Evolutionary conservation across 2,329 filamentous ascomycete species (phyloP), one percentile per base, ranked within the genome.

Genomic region (Phaeophleospora eucalypticola): DNA sequence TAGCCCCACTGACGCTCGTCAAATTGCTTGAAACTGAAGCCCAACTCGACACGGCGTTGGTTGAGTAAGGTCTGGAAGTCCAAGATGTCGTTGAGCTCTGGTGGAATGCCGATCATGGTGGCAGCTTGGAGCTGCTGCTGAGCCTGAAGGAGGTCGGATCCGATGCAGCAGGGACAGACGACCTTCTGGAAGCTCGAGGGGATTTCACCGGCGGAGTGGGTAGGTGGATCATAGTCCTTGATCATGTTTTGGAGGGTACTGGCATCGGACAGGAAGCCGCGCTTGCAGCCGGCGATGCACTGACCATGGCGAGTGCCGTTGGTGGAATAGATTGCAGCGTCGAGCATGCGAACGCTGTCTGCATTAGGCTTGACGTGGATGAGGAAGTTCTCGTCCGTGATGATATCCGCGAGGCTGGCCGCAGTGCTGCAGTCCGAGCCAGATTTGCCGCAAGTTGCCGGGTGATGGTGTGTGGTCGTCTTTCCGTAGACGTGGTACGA

Each of bases 1-100:
- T 49, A 39, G 8, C 56, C 58, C 57, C 58, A 62, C 41, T 58
- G 47, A 10, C 59, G 54, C 56, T 62, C 59, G 34, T 63, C 59
- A 36, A 59, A 58, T 18, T 63, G 58, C 14, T 39, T 29, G 49
- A 57, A 57, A 3, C 34, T n/a, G 36, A 60, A 57, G 17, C 52
- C 50, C 4, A 55, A 41, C 12, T 41, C 29, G 24, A 53, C 48
- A 19, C 58, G 58, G 24, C 53, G 51, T 14, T 15, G 14, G 24
- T 53, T 56, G 33, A 60, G 43, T n/a, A 41, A 33, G 17, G 21
- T 38, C 12, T 44, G 27, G 33, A 52, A 59, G 12, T 54, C 49
- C n/a, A 54, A 4, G 9, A 58, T 32, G 4, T 42, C 38, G 4
- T 34, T 45, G 20, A 58, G 17, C 7, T 53, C 44, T 0, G 50